phyloP scores from a whole-genome alignment of 2,329 filamentous ascomycete genomes.

The Monascus ruber region DNA sequence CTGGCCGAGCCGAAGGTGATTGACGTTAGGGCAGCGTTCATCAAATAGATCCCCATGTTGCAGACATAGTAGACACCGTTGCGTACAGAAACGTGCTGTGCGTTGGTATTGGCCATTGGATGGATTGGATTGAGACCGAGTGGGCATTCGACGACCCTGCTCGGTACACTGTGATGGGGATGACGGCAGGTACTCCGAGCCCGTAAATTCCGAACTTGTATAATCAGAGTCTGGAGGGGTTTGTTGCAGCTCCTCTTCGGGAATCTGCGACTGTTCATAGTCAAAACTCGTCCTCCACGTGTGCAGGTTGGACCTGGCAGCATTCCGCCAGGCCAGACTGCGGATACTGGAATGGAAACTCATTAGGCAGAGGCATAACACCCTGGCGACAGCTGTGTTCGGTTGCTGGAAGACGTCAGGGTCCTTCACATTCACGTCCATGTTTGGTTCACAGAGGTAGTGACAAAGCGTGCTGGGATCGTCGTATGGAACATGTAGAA shows the following conservation, averaged over 20 bases:
- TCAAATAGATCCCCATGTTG: conserved; percentile 7
- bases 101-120: conserved; percentile 2
- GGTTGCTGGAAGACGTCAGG: conserved; percentile 3
- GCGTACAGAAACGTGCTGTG: conserved; percentile 9
- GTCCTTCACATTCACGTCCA: conserved; percentile 4
- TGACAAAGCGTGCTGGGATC: conserved; percentile 8
- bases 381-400: conserved; percentile 7
- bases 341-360: conserved; percentile 8
- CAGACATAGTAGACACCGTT: conserved; percentile 11
- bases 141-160: conserved; percentile 1
- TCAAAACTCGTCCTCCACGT: conserved; percentile 13
- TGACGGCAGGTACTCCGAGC: conserved; percentile 7
- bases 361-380: conserved; percentile 14
- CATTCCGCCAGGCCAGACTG: conserved; percentile 14
- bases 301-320: conserved; percentile 4
- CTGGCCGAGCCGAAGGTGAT: conserved; percentile 3
- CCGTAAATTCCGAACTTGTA: not conserved
- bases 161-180: not conserved
- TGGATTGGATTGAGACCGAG: not conserved
- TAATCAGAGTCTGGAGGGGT: conserved; percentile 6
- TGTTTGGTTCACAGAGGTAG: conserved; percentile 10
- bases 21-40: conserved; percentile 9
- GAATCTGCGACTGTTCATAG: conserved; percentile 8
- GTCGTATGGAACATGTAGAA: conserved; percentile 3
- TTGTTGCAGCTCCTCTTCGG: conserved; percentile 8